Evolutionary conservation across 331 rosid species (phyloP).

Genomic region (Prunus yedoensis): DNA sequence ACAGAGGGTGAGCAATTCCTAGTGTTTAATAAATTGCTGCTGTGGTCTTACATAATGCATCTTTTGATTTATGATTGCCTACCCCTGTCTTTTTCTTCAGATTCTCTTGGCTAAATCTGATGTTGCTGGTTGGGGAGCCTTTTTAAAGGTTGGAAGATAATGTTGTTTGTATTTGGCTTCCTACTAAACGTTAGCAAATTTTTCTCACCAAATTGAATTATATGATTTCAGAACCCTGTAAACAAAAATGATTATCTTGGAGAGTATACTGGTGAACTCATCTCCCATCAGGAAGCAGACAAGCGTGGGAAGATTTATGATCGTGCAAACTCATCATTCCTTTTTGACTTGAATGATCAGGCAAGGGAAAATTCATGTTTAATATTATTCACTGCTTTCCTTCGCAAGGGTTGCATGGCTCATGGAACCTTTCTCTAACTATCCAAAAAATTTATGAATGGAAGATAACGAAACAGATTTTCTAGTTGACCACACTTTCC

Average conservation of each 20-base stretch:
- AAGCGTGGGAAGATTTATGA: constrained; percentile 97
- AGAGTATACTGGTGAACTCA: constrained; percentile 92
- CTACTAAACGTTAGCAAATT: constrained; percentile 6
- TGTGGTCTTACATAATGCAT: not conserved
- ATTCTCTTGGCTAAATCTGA: constrained; percentile 90
- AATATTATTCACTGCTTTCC: not conserved
- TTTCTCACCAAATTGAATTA: constrained; percentile 31
- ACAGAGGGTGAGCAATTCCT: constrained; percentile 70
- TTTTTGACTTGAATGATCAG: constrained; percentile 98
- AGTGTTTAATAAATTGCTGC: constrained; percentile 8
- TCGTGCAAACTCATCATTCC: constrained; percentile 97
- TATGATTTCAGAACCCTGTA: constrained; percentile 78
- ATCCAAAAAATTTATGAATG: no score
- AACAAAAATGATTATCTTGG: constrained; percentile 95
- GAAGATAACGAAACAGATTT: not conserved
- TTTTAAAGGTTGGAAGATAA: constrained; percentile 66
- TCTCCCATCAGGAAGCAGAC: constrained; percentile 96
- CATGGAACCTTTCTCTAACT: not conserved
- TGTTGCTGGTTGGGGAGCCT: constrained; percentile 99
- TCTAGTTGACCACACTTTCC: no score
- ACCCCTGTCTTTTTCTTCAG: constrained; percentile 39
- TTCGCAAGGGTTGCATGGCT: not conserved
- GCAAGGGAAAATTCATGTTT: constrained; percentile 36
- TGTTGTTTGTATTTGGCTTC: constrained; percentile 18
- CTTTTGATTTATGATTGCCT: constrained; percentile 9